Conservation (phyloP, 345 rosid genomes). For the Lepidium aucheri region DNA sequence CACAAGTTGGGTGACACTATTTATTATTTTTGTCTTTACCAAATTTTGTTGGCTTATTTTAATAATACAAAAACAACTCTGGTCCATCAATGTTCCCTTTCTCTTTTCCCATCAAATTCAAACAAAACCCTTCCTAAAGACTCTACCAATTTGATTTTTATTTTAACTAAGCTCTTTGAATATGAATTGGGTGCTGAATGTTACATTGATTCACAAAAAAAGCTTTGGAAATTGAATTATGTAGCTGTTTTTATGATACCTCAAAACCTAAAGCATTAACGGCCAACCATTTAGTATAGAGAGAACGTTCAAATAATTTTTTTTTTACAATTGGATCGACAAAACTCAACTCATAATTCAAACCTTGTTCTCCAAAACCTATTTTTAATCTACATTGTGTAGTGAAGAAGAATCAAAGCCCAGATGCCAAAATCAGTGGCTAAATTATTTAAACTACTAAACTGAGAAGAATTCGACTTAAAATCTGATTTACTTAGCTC, state of each 20-base stretch:
- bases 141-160: not conserved
- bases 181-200: not conserved
- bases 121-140: not conserved
- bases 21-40: constrained; percentile 4
- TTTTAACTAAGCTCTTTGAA: too few relatives aligned
- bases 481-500: too few relatives aligned
- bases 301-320: too few relatives aligned
- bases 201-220: not conserved
- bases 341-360: too few relatives aligned
- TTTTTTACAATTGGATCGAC: too few relatives aligned
- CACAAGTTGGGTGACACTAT: constrained; percentile 19
- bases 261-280: not conserved
- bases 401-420: too few relatives aligned
- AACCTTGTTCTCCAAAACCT: too few relatives aligned
- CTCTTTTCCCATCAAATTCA: not conserved
- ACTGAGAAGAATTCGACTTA: too few relatives aligned
- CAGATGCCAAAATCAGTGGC: too few relatives aligned
- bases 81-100: constrained; percentile 23
- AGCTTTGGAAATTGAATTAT: not conserved
- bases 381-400: too few relatives aligned
- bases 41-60: constrained; percentile 10
- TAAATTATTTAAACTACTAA: too few relatives aligned
- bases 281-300: too few relatives aligned
- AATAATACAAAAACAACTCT: constrained; percentile 1
- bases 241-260: not conserved